phyloP scores from a whole-genome alignment of 208 protist genomes.

The Trypanosoma cruzi region DNA sequence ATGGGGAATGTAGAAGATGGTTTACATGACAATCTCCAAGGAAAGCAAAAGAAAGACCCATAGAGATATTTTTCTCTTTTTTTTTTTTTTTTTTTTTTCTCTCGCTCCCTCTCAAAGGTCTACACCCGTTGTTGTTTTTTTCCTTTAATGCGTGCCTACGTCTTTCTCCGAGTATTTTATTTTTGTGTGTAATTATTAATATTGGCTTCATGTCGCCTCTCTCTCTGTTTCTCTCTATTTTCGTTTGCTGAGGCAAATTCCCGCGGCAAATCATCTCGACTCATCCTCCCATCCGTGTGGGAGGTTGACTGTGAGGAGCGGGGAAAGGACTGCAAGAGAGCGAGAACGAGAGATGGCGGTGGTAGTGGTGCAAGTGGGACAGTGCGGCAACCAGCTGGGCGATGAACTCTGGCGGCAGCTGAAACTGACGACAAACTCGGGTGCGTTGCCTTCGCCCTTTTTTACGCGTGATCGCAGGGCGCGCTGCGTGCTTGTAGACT shows the following conservation, averaged over 20 bases:
- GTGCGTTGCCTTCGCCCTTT: slow-evolving; percentile 44
- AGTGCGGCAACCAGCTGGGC: slow-evolving; percentile 90
- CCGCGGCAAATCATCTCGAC: background rate
- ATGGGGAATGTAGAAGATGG: background rate
- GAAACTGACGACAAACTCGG: slow-evolving; percentile 17
- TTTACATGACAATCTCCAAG: background rate
- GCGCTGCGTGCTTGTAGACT: slow-evolving; percentile 83
- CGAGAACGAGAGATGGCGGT: slow-evolving; percentile 43
- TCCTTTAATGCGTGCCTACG: background rate
- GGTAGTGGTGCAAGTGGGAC: slow-evolving; percentile 79
- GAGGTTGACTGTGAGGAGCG: no score
- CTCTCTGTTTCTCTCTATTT: background rate
- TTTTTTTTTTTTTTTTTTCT: background rate
- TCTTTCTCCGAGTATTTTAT: background rate
- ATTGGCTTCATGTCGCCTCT: background rate
- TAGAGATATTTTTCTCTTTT: background rate
- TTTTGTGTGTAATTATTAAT: background rate
- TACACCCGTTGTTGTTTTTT: background rate
- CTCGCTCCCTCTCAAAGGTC: background rate
- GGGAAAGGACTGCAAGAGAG: background rate
- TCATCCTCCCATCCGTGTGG: background rate
- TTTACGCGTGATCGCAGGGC: slow-evolving; percentile 66
- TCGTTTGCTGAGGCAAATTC: no score
- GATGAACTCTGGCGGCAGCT: slow-evolving; percentile 84
- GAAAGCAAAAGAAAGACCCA: background rate